Evolutionary conservation across 73 alveolate genomes (phyloP), one percentile per base, ranked within the genome.

Genomic region (Paraurostyla sp.): DNA sequence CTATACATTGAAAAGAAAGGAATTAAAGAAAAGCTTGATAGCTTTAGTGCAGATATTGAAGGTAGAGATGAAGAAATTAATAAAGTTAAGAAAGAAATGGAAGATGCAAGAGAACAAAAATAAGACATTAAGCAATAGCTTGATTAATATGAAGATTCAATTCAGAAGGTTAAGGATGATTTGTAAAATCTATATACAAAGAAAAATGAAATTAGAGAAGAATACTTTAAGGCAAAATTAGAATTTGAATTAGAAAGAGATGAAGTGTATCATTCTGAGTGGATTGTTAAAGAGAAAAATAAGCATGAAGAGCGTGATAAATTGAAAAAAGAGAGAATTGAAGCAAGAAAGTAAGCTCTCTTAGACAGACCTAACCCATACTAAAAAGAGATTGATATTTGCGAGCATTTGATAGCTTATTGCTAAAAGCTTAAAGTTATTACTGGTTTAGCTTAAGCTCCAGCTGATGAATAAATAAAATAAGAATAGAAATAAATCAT

Each of bases 291-390:
- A n/a, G 11, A 43, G 51, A 75, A 75, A 29, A 6, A 9, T 11
- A 6, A 49, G 33, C 23, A 22, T 18, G 29, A 46, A 18, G 73
- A 43, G 30, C 71, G 87, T 13, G 87, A 75, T 33, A 43, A 75
- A 32, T 4, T 3, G 30, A 75, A 51, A 75, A 29, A 23, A 4
- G 73, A 75, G 52, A 43, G 87, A 43, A 43, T 75, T 75, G 87
- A 43, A 15, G 50, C 56, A 22, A 43, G 49, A 40, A 75, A 75
- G 52, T 38, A 43, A 43, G 69, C 56, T 4, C 87, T 75, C n/a
- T 35, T 32, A 4, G 73, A 75, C 33, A 43, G 87, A 32, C 87
- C 87, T 1, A 75, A 75, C 73, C 87, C 87, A 20, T 75, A 75
- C 52, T 48, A 49, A 20, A 75, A 75, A 33, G 87, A 75, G 48